Percentiles rank a stretch among this genome's conserved stretches.
phyloP scores from a whole-genome alignment of 2,329 filamentous ascomycete species.

The Bipolaris victoriae region DNA sequence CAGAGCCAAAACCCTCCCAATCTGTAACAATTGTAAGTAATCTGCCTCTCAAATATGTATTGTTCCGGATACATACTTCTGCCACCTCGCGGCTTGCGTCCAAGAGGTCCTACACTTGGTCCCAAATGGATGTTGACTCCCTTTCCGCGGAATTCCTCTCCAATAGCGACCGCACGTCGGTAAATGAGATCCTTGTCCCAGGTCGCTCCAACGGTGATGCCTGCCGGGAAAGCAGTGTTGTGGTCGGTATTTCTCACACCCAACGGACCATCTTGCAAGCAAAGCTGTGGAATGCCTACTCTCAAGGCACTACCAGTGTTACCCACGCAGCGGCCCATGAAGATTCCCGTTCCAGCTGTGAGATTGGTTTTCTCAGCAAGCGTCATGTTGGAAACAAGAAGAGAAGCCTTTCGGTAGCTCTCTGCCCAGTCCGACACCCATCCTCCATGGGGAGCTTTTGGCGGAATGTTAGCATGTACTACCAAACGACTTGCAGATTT shows the following conservation, averaged over 20 bases:
- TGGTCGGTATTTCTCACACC: constrained; percentile 77
- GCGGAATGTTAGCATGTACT: constrained; percentile 1
- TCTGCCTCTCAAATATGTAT: neutral
- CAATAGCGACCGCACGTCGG: constrained; percentile 69
- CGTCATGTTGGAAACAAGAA: constrained; percentile 75
- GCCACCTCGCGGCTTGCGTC: constrained; percentile 67
- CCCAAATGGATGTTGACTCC: constrained; percentile 75
- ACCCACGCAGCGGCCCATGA: constrained; percentile 74
- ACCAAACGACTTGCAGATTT: neutral
- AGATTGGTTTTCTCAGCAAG: constrained; percentile 82
- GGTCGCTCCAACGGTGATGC: constrained; percentile 77
- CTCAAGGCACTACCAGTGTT: constrained; percentile 75
- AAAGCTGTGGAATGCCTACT: constrained; percentile 72
- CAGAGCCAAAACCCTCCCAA: constrained; percentile 76
- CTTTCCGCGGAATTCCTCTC: constrained; percentile 74
- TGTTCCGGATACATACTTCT: constrained; percentile 52
- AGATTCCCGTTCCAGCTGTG: constrained; percentile 72
- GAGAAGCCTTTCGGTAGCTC: constrained; percentile 72
- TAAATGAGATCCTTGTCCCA: constrained; percentile 77
- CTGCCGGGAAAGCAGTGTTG: constrained; percentile 77
- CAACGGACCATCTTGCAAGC: constrained; percentile 69
- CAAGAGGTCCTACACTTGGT: constrained; percentile 72
- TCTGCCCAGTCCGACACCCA: constrained; percentile 72
- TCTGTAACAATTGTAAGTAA: constrained; percentile 35
- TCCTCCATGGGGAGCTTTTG: constrained; percentile 67